Evolutionary conservation across 2,329 filamentous ascomycete species (phyloP), one percentile per base, ranked within the genome.

Genomic region (Colletotrichum orbiculare): DNA sequence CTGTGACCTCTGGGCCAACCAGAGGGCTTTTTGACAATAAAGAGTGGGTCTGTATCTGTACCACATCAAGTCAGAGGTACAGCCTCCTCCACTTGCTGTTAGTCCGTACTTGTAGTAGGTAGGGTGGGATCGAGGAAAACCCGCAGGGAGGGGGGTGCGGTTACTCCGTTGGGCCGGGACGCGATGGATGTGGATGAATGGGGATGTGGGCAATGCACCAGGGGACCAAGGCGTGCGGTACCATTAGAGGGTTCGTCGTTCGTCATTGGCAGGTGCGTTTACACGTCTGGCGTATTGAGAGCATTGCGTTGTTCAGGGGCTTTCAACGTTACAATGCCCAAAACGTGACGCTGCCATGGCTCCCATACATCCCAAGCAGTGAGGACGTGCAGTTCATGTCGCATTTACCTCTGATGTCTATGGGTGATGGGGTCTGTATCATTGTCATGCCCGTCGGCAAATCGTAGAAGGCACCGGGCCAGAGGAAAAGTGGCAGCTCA

Each of bases 171-270:
- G 52, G 42, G 34, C 37, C 42, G 58, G 41, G 47, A 52, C 63
- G 52, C 35, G 41, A 57, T 53, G 58, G 58, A 65, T 13, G 55
- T 62, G 62, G 62, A 65, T 62, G 58, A 45, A 65, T 54, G 56
- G 61, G 61, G 34, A 52, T 46, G 39, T 59, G 62, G 35, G 33
- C 42, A 47, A 47, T 39, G 35, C 58, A 62, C 15, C 17, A 50
- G 46, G 43, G 47, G 53, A 49, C 42, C 35, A 25, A 25, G 25
- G 25, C 25, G 4, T 25, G 25, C 56, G 25, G 41, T 17, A 39
- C 17, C 17, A 56, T 17, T 42, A 9, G 15, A 38, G 35, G 47
- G 8, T 37, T 64, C 45, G 38, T n/a, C 25, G 37, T 34, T 55
- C 50, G 46, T 52, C 50, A 52, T 50, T 43, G 43, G 56, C 15